Percentiles rank a stretch among this genome's conserved stretches.
Conservation (phyloP, 768 basidiomycete genomes). For the Auriscalpium orientale region DNA sequence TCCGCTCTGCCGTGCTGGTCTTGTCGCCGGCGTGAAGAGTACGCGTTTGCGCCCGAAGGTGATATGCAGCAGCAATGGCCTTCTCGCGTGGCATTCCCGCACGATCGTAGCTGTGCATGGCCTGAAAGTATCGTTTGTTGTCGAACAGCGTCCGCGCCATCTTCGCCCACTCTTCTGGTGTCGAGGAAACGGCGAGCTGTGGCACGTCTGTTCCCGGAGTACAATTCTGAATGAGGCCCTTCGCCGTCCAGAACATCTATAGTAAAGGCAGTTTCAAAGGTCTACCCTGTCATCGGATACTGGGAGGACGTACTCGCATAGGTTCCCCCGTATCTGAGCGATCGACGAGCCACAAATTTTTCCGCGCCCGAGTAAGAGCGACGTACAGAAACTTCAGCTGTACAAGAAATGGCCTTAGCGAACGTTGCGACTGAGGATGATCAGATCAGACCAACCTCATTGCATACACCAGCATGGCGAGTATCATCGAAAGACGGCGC, state of each 20-base stretch:
- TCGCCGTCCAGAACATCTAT: slow-evolving; percentile 46
- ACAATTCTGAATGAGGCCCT: slow-evolving; percentile 39
- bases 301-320: slow-evolving; percentile 39
- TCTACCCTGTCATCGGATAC: not conserved
- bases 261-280: not conserved
- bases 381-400: slow-evolving; percentile 61
- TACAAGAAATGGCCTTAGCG: not conserved
- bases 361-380: slow-evolving; percentile 57
- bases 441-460: slow-evolving; percentile 4
- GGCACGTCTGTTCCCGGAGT: slow-evolving; percentile 37
- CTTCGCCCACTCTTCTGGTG: slow-evolving; percentile 37
- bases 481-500: slow-evolving; percentile 41
- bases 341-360: slow-evolving; percentile 63
- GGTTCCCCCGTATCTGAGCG: slow-evolving; percentile 49
- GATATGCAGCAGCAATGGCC: slow-evolving; percentile 43
- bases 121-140: slow-evolving; percentile 42
- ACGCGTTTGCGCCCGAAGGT: slow-evolving; percentile 27
- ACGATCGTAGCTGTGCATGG: slow-evolving; percentile 45
- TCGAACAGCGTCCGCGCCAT: slow-evolving; percentile 34
- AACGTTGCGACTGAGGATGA: not conserved
- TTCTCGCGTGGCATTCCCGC: slow-evolving; percentile 37
- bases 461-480: slow-evolving; percentile 32
- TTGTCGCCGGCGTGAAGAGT: slow-evolving; percentile 1
- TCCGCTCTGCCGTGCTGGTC: slow-evolving; percentile 6
- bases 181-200: slow-evolving; percentile 47